phyloP scores from a whole-genome alignment of 805 yeast species.

The Spathaspora passalidarum region DNA sequence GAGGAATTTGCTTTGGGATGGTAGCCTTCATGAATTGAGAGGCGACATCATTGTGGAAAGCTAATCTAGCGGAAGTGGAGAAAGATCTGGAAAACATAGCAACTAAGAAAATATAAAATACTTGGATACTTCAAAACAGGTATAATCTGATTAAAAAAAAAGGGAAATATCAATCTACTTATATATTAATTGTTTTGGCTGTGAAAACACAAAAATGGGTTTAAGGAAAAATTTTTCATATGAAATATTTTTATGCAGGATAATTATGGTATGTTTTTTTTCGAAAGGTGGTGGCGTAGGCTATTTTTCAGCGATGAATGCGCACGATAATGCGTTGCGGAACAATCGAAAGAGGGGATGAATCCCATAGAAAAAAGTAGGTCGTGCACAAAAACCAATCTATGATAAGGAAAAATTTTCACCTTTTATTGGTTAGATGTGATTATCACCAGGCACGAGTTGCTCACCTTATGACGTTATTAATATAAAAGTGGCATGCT shows the following conservation, averaged over 20 bases:
- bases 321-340: neutral
- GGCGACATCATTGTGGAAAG: conserved; percentile 5
- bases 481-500: neutral
- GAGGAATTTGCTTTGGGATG: conserved; percentile 7
- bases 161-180: neutral
- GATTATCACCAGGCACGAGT: neutral
- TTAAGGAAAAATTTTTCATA: neutral
- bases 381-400: neutral
- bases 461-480: neutral
- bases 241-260: neutral
- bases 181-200: neutral
- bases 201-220: neutral
- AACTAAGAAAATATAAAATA: neutral
- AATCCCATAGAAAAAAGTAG: neutral
- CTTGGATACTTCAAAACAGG: neutral
- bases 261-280: neutral
- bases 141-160: too few relatives aligned
- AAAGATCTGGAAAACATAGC: conserved; percentile 6
- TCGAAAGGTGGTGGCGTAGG: neutral
- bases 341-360: neutral
- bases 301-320: neutral
- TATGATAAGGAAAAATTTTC: neutral
- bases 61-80: conserved; percentile 3
- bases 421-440: neutral
- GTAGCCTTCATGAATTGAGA: conserved; percentile 6